Base-by-base conservation (phyloP, 129 eudicot genomes). In the Lactuca sativa region DNA sequence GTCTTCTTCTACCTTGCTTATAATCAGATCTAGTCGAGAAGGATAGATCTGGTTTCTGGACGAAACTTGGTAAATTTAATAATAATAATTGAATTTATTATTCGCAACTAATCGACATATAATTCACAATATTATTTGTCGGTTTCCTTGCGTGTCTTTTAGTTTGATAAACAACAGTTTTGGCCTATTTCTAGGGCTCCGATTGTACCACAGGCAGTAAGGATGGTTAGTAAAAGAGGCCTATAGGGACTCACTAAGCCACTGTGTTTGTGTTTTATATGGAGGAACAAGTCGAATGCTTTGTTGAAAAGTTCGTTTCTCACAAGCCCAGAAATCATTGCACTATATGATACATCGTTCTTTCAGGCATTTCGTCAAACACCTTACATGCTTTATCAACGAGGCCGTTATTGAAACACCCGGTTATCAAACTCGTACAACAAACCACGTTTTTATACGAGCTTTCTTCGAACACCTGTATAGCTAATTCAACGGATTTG, bases 341-440 rank as follows among this genome's bases (percentile, higher is more conserved):
- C 86, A 32, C 81, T 74, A 66, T 75, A 78, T 10, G 78, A 60
- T 30, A 78, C 84, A 32, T 82, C 73, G 67, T 78, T 67, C 81
- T 74, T 14, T 60, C 78, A 60, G 57, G 65, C 84, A 75, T 78
- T 68, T 18, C 74, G 11, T 78, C 84, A 34, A 82, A 82, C 76
- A 82, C 61, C 56, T 82, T 30, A 16, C 84, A 43, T 5, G 81
- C 87, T 4, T 72, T 59, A 0, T 75, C 87, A 10, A 83, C 70
- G 32, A 62, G 68, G 61, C 77, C 84, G 34, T 79, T 83, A 37
- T 58, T 33, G 9, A 81, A 78, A 66, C 67, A 78, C 69, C 76
- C 81, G 8, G 73, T 66, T 16, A 82, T 66, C 64, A 82, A 66
- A 82, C 86, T 74, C 47, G 86, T 74, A 74, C 72, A 78, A 56